Evolutionary conservation across 345 rosid genomes (phyloP).

Genomic region (Brassica carinata): DNA sequence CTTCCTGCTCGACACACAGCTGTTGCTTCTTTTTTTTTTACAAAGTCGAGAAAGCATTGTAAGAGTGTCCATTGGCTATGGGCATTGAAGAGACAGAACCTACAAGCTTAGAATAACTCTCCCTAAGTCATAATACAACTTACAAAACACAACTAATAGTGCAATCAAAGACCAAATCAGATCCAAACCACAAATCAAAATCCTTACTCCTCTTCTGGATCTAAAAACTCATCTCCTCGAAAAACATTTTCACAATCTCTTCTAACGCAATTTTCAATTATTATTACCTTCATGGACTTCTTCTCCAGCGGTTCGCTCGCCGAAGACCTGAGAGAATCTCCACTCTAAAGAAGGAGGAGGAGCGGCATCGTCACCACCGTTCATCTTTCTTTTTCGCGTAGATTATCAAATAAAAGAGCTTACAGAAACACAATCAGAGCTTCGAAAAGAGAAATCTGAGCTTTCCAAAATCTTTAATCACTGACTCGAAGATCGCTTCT

Average conservation of each 20-base stretch:
- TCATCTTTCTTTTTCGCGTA: conserved; percentile 44
- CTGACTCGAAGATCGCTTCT: conserved; percentile 50
- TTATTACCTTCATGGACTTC: conserved; percentile 81
- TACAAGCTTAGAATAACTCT: conserved; percentile 8
- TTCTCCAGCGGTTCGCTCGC: conserved; percentile 87
- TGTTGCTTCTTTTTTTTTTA: not conserved
- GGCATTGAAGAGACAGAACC: conserved; percentile 7
- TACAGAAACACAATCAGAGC: conserved; percentile 21
- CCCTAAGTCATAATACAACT: not conserved
- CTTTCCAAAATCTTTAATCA: conserved; percentile 37
- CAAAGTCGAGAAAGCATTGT: conserved; percentile 7
- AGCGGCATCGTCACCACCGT: conserved; percentile 58
- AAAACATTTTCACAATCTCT: not conserved
- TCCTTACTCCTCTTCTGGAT: conserved; percentile 50
- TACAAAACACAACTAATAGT: conserved; percentile 29
- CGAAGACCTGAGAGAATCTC: conserved; percentile 96
- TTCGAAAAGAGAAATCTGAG: conserved; percentile 37
- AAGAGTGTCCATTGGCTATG: not conserved
- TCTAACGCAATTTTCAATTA: not conserved
- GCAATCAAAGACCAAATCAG: conserved; percentile 46
- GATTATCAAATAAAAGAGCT: not conserved
- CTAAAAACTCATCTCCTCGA: conserved; percentile 34
- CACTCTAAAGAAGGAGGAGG: conserved; percentile 73
- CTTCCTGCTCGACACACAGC: not conserved
- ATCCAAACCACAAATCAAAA: conserved; percentile 55